Evolutionary conservation across 2,329 filamentous ascomycete species (phyloP), one percentile per base, ranked within the genome.

Genomic region (Apiospora malaysiana): DNA sequence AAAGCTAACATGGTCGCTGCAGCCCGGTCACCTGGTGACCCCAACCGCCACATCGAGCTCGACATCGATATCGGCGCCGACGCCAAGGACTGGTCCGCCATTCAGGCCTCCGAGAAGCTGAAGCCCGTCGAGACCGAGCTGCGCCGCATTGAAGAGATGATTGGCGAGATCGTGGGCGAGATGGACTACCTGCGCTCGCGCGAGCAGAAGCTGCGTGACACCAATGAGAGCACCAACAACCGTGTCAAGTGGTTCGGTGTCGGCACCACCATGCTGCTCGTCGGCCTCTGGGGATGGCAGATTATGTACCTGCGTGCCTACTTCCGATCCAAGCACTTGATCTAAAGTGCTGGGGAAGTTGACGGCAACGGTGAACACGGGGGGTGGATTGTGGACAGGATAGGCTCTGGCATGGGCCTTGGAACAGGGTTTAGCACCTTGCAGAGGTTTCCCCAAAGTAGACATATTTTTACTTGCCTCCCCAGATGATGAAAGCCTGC

Each of bases 161-260:
- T 97, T 49, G 88, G 87, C 75, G 95, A 98, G 85, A 91, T 98
- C 74, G 95, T 98, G 67, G 83, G 83, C 74, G 95, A 98, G 88
- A 97, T 99, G 95, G 95, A 98, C 75, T 99, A 98, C 85, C 89
- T 99, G 77, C 90, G 96, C 75, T 78, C 83, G 49, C 90, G 96
- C 77, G 96, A 99, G 87, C 94, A 97, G 89, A 97, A 94, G 87
- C 89, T 99, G 77, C 89, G 96, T 81, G 95, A 99, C 85, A 99
- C 96, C 77, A 99, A 99, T 83, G 96, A 99, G 91, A 98, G 95
- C 87, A 99, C 96, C 75, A 99, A 99, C 85, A 96, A 93, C 84
- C 90, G 96, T 72, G 96, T 99, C 79, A 99, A 98, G 87, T 98
- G 94, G 94, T 99, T 99, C 83, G 95, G 95, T 67, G 91, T 98